Evolutionary conservation across 805 yeast genomes (phyloP).

Genomic region (Vanderwaltozyma polyspora): DNA sequence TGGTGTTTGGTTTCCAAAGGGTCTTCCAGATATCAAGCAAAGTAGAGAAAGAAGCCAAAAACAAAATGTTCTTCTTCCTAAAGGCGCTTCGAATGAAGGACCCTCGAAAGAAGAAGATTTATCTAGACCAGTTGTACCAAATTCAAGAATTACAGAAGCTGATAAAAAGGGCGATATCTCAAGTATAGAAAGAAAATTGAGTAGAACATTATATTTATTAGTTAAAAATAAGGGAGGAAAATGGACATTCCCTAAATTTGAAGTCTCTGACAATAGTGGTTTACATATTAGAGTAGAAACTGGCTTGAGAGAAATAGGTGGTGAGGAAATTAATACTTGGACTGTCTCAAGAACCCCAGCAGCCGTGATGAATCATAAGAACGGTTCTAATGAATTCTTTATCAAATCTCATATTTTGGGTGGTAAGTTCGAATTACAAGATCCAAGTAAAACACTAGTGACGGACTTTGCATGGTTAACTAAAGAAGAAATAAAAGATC

Average conservation of each 20-base stretch:
- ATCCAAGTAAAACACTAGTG: constrained; percentile 26
- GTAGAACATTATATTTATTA: constrained; percentile 69
- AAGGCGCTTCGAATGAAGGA: constrained; percentile 33
- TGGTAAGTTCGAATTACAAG: constrained; percentile 52
- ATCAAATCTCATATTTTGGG: constrained; percentile 83
- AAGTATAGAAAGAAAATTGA: constrained; percentile 68
- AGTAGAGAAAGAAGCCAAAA: constrained; percentile 80
- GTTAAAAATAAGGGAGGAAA: constrained; percentile 35
- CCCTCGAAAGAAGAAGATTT: constrained; percentile 39
- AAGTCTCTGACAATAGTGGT: constrained; percentile 35
- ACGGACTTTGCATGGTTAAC: constrained; percentile 71
- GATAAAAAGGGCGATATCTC: constrained; percentile 51
- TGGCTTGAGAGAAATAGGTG: constrained; percentile 64
- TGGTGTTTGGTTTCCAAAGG: constrained; percentile 69
- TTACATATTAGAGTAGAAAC: constrained; percentile 65
- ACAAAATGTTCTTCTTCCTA: constrained; percentile 70
- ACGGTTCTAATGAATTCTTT: constrained; percentile 42
- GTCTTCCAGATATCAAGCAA: constrained; percentile 76
- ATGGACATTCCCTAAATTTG: constrained; percentile 81
- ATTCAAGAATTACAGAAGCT: constrained; percentile 67
- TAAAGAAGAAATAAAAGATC: constrained; percentile 57
- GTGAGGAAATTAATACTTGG: constrained; percentile 71
- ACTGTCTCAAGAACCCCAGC: constrained; percentile 86
- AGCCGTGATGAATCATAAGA: constrained; percentile 42
- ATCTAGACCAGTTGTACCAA: constrained; percentile 55